These are phyloP conservation scores for Aspergillus sp. DNA, from an alignment of 2,329 filamentous ascomycete species.

Conservation along the genomic window DNA sequence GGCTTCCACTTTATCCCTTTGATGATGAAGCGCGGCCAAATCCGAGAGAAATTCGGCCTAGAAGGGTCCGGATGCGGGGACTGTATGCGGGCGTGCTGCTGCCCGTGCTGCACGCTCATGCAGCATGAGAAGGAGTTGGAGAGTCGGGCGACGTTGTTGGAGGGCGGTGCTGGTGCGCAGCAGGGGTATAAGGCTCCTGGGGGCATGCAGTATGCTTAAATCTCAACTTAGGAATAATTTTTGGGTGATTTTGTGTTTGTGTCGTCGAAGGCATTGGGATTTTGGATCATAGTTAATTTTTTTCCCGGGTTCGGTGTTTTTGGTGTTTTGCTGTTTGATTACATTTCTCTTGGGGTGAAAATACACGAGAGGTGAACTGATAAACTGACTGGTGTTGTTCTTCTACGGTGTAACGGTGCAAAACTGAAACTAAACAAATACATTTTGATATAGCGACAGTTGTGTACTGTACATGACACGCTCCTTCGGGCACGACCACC, in stretches of 20 bases:
- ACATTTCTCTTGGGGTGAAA: too few species aligned
- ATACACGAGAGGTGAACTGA: neutral
- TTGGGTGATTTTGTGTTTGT: too few species aligned
- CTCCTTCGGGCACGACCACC: slow-evolving; percentile 26
- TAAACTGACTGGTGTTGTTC: neutral
- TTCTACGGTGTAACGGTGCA: neutral
- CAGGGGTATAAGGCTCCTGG: slow-evolving; percentile 29
- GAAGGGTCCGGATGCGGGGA: slow-evolving; percentile 53
- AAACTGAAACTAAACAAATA: slow-evolving; percentile 17
- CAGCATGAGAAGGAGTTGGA: slow-evolving; percentile 61
- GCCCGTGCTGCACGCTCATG: slow-evolving; percentile 58
- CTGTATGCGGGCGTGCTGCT: slow-evolving; percentile 58
- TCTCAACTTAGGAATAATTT: too few species aligned
- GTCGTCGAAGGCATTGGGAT: too few species aligned
- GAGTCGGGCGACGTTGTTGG: neutral
- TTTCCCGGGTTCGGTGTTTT: neutral
- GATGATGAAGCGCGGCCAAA: slow-evolving; percentile 57
- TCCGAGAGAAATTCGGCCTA: slow-evolving; percentile 58
- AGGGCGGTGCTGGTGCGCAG: neutral
- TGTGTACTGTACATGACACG: slow-evolving; percentile 37
- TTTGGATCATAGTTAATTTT: too few species aligned
- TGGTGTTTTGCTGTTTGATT: neutral
- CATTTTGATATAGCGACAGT: slow-evolving; percentile 37
- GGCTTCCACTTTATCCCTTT: slow-evolving; percentile 45
- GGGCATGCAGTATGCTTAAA: slow-evolving; percentile 24